phyloP scores from a whole-genome alignment of 2,329 filamentous ascomycete genomes.

The Neofusicoccum sp. region DNA sequence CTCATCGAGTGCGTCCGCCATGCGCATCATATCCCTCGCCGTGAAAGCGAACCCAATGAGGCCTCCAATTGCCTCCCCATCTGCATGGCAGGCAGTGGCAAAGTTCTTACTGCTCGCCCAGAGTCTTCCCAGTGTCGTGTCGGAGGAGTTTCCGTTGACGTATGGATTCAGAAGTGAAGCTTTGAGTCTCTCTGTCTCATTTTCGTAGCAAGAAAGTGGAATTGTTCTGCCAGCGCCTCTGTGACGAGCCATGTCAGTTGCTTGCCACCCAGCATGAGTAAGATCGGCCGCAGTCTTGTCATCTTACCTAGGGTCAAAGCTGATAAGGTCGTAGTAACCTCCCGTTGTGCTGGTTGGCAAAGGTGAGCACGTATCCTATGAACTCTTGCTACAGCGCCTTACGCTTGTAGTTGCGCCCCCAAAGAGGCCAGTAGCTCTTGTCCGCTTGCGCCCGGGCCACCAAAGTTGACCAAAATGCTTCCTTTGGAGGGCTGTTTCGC shows the following conservation, averaged over 20 bases:
- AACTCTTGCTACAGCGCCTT: background rate
- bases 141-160: conserved; percentile 20
- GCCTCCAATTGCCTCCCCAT: conserved; percentile 33
- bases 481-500: conserved; percentile 25
- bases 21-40: conserved; percentile 48
- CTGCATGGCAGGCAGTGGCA: conserved; percentile 19
- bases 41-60: conserved; percentile 49
- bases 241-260: background rate
- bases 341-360: conserved; percentile 18
- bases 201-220: conserved; percentile 24
- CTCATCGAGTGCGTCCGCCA: conserved; percentile 49
- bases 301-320: conserved; percentile 14
- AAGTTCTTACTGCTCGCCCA: conserved; percentile 22
- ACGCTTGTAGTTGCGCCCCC: conserved; percentile 6
- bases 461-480: conserved; percentile 29
- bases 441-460: conserved; percentile 27
- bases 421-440: background rate
- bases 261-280: background rate
- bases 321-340: conserved; percentile 26
- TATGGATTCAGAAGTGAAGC: background rate
- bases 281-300: background rate
- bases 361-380: background rate
- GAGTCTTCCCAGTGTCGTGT: conserved; percentile 22
- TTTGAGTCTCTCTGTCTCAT: background rate
- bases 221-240: conserved; percentile 22